phyloP scores from a whole-genome alignment of 768 basidiomycete genomes.

The Tylopilus sp. region DNA sequence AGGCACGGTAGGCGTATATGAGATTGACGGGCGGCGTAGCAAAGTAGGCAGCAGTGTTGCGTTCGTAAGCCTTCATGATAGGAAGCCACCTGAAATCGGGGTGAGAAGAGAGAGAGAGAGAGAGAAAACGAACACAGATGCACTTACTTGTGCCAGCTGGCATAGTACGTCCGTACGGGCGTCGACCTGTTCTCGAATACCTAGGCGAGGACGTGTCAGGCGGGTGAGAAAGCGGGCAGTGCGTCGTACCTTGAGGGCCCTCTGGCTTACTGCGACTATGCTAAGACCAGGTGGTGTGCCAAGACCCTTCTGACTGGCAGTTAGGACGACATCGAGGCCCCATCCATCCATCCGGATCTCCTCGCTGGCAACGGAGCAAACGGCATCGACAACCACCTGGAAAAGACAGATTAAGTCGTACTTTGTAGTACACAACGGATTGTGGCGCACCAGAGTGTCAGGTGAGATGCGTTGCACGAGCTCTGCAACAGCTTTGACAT shows the following conservation, averaged over 20 bases:
- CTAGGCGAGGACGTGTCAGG: background rate
- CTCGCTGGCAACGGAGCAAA: conserved; percentile 94
- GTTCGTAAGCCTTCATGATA: conserved; percentile 92
- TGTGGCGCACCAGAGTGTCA: conserved; percentile 63
- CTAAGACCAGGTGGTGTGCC: conserved; percentile 92
- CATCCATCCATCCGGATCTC: conserved; percentile 94
- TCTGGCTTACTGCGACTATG: conserved; percentile 76
- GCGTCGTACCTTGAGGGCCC: conserved; percentile 59
- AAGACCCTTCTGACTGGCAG: conserved; percentile 90
- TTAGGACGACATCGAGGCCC: conserved; percentile 85
- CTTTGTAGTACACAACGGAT: background rate
- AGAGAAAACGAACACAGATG: background rate
- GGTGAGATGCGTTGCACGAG: conserved; percentile 77
- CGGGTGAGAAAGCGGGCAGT: background rate
- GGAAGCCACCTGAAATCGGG: conserved; percentile 67
- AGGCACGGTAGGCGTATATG: conserved; percentile 85
- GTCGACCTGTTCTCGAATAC: conserved; percentile 28
- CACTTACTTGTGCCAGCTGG: conserved; percentile 77
- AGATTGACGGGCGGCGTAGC: conserved; percentile 95
- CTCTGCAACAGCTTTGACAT: conserved; percentile 72
- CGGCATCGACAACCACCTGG: conserved; percentile 83
- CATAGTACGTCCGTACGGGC: conserved; percentile 78
- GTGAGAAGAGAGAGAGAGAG: background rate
- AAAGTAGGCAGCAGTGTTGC: conserved; percentile 80
- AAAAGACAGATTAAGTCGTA: background rate